These are phyloP conservation scores for Tricladium varicosporioides DNA, from an alignment of 2,329 filamentous ascomycete genomes.

Conservation along the genomic window DNA sequence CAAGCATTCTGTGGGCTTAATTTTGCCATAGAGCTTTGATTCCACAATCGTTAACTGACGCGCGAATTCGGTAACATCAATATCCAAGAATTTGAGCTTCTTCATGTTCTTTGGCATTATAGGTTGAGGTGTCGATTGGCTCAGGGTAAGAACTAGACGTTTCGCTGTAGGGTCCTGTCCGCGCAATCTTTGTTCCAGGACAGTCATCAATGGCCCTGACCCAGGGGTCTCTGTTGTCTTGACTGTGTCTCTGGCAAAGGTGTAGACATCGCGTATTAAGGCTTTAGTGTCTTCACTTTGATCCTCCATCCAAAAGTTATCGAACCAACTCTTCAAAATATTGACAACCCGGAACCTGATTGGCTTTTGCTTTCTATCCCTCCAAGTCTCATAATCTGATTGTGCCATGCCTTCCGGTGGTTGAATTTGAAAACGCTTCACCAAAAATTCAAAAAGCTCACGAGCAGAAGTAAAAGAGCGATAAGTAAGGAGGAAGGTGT, in stretches of 20 bases:
- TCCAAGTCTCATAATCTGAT: conserved; percentile 81
- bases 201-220: conserved; percentile 76
- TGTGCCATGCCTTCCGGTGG: conserved; percentile 78
- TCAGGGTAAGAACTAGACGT: conserved; percentile 82
- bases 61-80: conserved; percentile 95
- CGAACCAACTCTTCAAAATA: conserved; percentile 97
- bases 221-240: conserved; percentile 92
- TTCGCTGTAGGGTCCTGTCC: conserved; percentile 87
- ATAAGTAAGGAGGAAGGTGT: conserved; percentile 96
- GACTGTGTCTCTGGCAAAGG: conserved; percentile 87
- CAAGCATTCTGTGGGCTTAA: conserved; percentile 91
- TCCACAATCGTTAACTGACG: conserved; percentile 96
- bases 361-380: conserved; percentile 90
- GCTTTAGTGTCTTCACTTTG: conserved; percentile 79
- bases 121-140: conserved; percentile 76
- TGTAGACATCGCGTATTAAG: conserved; percentile 83
- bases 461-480: conserved; percentile 88
- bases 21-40: conserved; percentile 90
- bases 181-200: conserved; percentile 83
- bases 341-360: conserved; percentile 97
- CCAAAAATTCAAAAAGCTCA: conserved; percentile 89
- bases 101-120: conserved; percentile 99
- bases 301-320: conserved; percentile 98
- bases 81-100: conserved; percentile 97
- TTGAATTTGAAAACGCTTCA: conserved; percentile 88